Conservation (phyloP, 108 stramenopile species). For the Skeletonema grethae region DNA sequence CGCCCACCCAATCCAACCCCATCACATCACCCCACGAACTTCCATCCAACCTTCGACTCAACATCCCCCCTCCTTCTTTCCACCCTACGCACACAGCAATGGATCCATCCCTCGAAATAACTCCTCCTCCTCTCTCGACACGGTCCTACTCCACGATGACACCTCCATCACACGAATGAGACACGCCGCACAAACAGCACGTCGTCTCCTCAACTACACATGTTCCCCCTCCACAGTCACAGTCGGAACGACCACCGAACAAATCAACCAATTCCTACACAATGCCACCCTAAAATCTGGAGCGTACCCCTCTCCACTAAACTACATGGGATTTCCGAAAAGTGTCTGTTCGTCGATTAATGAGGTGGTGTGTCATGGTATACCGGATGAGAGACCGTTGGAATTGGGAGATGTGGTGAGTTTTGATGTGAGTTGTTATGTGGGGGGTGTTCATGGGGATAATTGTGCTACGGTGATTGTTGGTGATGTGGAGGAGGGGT, state of each 20-base stretch:
- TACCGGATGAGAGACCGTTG: slow-evolving; percentile 76
- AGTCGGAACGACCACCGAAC: slow-evolving; percentile 90
- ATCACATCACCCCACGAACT: slow-evolving; percentile 11
- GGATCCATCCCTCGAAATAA: slow-evolving; percentile 54
- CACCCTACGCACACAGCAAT: slow-evolving; percentile 75
- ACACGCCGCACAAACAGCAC: slow-evolving; percentile 63
- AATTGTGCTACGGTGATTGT: slow-evolving; percentile 95
- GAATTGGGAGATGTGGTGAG: slow-evolving; percentile 92
- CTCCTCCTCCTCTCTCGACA: slow-evolving; percentile 31
- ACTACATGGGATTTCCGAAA: slow-evolving; percentile 97
- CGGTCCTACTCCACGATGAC: slow-evolving; percentile 53
- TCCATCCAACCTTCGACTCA: slow-evolving; percentile 9
- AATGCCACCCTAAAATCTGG: slow-evolving; percentile 62
- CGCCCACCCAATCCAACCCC: slow-evolving; percentile 15
- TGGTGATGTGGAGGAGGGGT: slow-evolving; percentile 73
- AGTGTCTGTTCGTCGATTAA: slow-evolving; percentile 94
- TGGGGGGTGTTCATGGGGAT: slow-evolving; percentile 95
- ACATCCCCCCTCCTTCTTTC: slow-evolving; percentile 41
- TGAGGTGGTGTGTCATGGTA: slow-evolving; percentile 99
- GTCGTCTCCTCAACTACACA: slow-evolving; percentile 62
- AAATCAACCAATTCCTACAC: slow-evolving; percentile 89
- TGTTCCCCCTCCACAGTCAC: slow-evolving; percentile 51
- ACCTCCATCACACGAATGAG: slow-evolving; percentile 55
- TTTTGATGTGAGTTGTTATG: slow-evolving; percentile 87
- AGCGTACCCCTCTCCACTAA: slow-evolving; percentile 96